Evolutionary conservation across 1,284 basidiomycete genomes (phyloP), one percentile per base, ranked within the genome.

Genomic region (Cryptococcus sp.): DNA sequence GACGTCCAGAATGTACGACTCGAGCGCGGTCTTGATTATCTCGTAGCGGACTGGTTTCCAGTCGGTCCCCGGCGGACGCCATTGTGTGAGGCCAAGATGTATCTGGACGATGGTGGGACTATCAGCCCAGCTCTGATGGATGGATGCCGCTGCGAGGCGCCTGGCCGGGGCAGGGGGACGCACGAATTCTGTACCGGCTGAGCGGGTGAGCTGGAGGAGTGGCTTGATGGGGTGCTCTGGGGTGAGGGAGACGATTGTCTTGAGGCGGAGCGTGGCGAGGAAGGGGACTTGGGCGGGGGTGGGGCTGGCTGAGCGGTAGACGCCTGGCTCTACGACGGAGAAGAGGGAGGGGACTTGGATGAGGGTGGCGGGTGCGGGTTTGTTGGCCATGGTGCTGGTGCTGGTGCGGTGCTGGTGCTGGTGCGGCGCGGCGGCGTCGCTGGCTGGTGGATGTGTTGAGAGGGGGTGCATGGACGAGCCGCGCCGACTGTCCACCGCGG

Each of bases 1-100:
- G 35, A 53, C 61, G 54, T 75, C 72, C 39, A 77, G 59, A 13
- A 77, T 56, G 20, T 72, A 60, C 15, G 50, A 38, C 65, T 77
- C 75, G 16, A 77, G 63, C 4, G 72, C 64, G 1, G 69, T 56
- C 56, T 77, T 77, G 51, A 77, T 71, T 1, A 73, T 57, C 50
- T 76, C 73, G 52, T 77, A 73, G 36, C 65, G 58, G 18, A 77
- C 67, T 2, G 75, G 75, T 55, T 69, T 70, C 71, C 72, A 76
- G 46, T 75, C 75, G 3, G 62, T 65, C 33, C 55, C 55, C 20
- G 65, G 57, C 0, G 72, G 70, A 48, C 68, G 60, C 70, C 72
- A 77, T 20, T 71, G 63, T 3, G 57, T 68, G 35, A 63, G 65
- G 4, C 75, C 75, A 13, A 77, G 63, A 50, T 73, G 73, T 7